Evolutionary conservation across 2,329 filamentous ascomycete genomes (phyloP).

Genomic region (Stagonosporopsis rhizophila): DNA sequence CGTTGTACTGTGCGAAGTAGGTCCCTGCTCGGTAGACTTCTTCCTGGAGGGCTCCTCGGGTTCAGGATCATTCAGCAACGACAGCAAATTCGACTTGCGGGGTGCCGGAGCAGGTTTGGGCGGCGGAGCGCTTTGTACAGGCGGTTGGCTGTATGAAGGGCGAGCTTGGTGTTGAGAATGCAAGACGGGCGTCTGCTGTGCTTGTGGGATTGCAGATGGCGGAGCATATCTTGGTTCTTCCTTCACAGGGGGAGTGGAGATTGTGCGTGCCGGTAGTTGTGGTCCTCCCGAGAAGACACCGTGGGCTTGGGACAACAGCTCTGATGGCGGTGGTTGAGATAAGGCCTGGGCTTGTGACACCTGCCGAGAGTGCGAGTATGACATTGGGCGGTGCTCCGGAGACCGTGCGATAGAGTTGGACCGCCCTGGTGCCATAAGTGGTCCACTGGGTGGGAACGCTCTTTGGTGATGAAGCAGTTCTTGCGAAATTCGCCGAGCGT

Average conservation of each 20-base stretch:
- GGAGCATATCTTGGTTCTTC: slow-evolving; percentile 44
- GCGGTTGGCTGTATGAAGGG: slow-evolving; percentile 29
- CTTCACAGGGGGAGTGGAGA: slow-evolving; percentile 44
- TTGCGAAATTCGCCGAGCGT: slow-evolving; percentile 42
- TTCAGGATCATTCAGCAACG: slow-evolving; percentile 49
- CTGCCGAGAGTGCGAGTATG: slow-evolving; percentile 40
- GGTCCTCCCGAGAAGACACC: slow-evolving; percentile 26
- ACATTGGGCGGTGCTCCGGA: slow-evolving; percentile 40
- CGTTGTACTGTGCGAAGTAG: slow-evolving; percentile 45
- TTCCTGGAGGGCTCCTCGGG: slow-evolving; percentile 46
- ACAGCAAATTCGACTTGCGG: slow-evolving; percentile 48
- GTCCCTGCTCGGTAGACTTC: slow-evolving; percentile 42
- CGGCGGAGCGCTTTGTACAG: slow-evolving; percentile 27
- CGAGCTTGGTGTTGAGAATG: slow-evolving; percentile 33
- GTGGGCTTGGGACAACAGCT: slow-evolving; percentile 31
- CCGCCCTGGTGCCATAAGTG: slow-evolving; percentile 37
- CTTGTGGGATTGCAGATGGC: slow-evolving; percentile 26
- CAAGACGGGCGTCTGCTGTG: slow-evolving; percentile 28
- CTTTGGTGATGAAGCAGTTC: slow-evolving; percentile 39
- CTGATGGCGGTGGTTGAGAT: slow-evolving; percentile 27
- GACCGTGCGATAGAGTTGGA: slow-evolving; percentile 36
- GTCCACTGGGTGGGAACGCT: slow-evolving; percentile 30
- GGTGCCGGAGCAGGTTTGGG: slow-evolving; percentile 43
- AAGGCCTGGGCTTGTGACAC: slow-evolving; percentile 34
- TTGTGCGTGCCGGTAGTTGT: slow-evolving; percentile 33